phyloP scores from a whole-genome alignment of 352 stramenopile species.

The Pythium aquatile region DNA sequence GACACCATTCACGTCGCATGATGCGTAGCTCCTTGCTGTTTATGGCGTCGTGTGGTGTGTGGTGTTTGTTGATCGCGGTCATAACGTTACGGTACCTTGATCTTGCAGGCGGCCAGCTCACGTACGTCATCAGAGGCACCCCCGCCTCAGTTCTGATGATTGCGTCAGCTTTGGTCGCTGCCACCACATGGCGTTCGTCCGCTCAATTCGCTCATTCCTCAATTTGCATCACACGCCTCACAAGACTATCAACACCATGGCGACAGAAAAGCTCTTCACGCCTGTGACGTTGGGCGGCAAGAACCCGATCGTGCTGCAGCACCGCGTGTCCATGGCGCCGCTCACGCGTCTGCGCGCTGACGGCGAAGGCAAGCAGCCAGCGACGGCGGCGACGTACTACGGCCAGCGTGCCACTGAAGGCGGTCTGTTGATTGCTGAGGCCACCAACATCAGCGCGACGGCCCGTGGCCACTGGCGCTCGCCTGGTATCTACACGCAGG shows the following conservation, averaged over 20 bases:
- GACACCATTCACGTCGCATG: background rate
- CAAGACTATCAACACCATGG: constrained; percentile 1
- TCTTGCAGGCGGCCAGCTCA: background rate
- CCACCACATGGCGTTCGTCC: background rate
- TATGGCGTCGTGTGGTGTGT: background rate
- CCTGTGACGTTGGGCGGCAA: constrained; percentile 56
- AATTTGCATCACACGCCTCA: background rate
- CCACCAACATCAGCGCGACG: constrained; percentile 29
- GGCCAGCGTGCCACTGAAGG: constrained; percentile 30
- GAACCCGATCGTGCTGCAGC: constrained; percentile 38
- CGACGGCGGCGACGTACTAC: constrained; percentile 35
- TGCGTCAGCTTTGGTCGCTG: constrained; percentile 3
- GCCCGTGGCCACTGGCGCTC: constrained; percentile 22
- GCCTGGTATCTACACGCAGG: constrained; percentile 36
- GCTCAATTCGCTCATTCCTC: background rate
- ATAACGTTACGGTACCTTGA: too few relatives aligned
- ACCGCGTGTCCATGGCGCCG: constrained; percentile 43
- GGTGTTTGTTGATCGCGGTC: too few relatives aligned
- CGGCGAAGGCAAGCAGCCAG: constrained; percentile 17
- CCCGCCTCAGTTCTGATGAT: constrained; percentile 11
- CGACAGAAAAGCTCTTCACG: constrained; percentile 54
- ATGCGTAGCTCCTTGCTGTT: background rate
- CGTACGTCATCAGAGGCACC: constrained; percentile 12
- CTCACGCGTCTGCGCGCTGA: constrained; percentile 30
- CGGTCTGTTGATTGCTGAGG: constrained; percentile 46